Conservation (phyloP, 169 alveolate genomes). For the Theileria annulata region DNA sequence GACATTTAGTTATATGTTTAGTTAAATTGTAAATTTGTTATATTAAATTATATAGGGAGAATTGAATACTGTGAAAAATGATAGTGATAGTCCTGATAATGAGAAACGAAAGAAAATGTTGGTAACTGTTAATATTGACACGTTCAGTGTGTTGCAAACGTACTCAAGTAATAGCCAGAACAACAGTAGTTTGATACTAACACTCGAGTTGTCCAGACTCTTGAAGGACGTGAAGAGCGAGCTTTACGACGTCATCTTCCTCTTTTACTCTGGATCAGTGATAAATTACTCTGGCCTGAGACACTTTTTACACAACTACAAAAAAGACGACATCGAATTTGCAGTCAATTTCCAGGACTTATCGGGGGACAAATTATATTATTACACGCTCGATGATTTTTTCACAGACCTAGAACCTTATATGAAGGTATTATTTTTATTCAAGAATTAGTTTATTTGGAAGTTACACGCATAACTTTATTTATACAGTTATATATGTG, state of each 20-base stretch:
- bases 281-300: constrained; percentile 46
- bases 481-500: no score
- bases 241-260: constrained; percentile 24
- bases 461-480: not conserved
- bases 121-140: constrained; percentile 26
- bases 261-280: constrained; percentile 40
- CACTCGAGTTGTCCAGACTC: constrained; percentile 27
- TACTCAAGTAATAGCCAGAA: constrained; percentile 32
- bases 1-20: no score
- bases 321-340: constrained; percentile 36
- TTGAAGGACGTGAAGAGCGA: not conserved
- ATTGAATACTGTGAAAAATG: not conserved
- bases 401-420: not conserved
- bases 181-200: constrained; percentile 41
- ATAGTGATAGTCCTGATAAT: not conserved
- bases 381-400: constrained; percentile 4
- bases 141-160: constrained; percentile 44
- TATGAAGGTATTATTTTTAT: not conserved
- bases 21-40: no score
- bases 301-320: constrained; percentile 10
- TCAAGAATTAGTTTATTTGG: not conserved
- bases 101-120: constrained; percentile 19
- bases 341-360: constrained; percentile 49
- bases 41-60: not conserved
- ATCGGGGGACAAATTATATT: constrained; percentile 25